Base-by-base conservation (phyloP, 2,329 filamentous ascomycete genomes). In the Ceratocystiopsis sp. region DNA sequence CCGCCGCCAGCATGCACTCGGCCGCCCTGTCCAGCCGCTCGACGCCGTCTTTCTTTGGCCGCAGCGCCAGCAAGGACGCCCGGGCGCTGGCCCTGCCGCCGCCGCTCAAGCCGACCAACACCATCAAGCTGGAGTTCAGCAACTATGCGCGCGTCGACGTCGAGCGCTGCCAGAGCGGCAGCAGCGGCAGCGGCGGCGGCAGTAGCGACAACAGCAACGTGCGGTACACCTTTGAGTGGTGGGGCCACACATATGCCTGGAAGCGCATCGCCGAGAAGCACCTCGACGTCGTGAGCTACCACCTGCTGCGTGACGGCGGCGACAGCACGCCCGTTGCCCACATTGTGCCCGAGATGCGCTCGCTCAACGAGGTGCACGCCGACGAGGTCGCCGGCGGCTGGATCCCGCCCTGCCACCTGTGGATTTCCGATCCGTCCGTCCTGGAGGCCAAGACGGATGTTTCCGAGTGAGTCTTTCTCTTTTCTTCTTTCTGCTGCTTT, bases 131-230 rank as follows among this genome's bases (percentile, higher is more conserved):
- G 33, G 89, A 96, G 58, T 98, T 95, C 58, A 93, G 85, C 51
- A 98, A 96, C 64, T 98, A 98, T 58, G 89, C 89, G 2, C 85
- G 91, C 53, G 77, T 96, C 36, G 83, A 94, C 50, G 64, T 98
- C 41, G 77, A 73, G 51, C 75, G 84, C 37, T 5, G 4, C 13
- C 4, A 2, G 2, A 15, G 33, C 33, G 33, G 33, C 33, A 34
- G 33, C 12, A 34, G 25, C 38, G 14, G 11, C 29, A 3, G 15
- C 37, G 21, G 33, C 18, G 10, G 32, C 35, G 19, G 25, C 42
- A 18, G 37, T 37, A n/a, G 32, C 19, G 16, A 15, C 37, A 13
- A 16, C 35, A 21, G 42, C 38, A 34, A 35, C 49, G 89, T 86
- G 61, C 73, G 76, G 48, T 96, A 95, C 59, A 83, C 86, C 44